Evolutionary conservation across 140 eudicot genomes (phyloP), one percentile per base, ranked within the genome.

Genomic region (Eryngium alpinum): DNA sequence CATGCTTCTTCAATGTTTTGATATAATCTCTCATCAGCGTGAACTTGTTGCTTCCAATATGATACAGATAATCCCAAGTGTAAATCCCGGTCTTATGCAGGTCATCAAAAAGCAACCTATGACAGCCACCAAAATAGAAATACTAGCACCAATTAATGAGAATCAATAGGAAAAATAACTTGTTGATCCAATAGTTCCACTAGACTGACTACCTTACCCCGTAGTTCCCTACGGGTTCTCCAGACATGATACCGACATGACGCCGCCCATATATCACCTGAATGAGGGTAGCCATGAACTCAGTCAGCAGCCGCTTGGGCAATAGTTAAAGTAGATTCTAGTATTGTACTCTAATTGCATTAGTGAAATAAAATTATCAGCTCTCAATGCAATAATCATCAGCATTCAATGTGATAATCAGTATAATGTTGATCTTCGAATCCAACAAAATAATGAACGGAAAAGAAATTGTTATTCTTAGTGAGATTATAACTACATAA

Each of bases 221-320:
- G 81, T 95, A 95, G 92, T 95, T 95, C 28, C 99, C 97, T 79
- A 95, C 88, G 22, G 99, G 99, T 89, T 91, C 97, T 38, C 96
- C 97, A 65, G 97, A 95, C 96, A 92, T 95, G 87, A 95, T 90
- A 53, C 99, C 97, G 57, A 92, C 97, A 83, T 89, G 87, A 66
- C 97, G 93, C 70, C 97, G 89, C 62, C 99, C 97, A 81, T 57
- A 89, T 73, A 95, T 92, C 77, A 95, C 97, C 99, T 92, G 87
- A 44, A 83, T 77, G 49, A 81, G 9, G 59, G 33, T 79, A 34
- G 32, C 17, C 70, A 29, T 70, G 83, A 28, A 31, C 46, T 13
- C 59, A 22, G 67, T 85, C 49, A 77, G 86, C 81, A 77, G 29
- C n/a, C 62, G 17, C 32, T 32, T 59, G 16, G 14, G 28, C n/a